These are phyloP conservation scores for Trametes cingulata DNA, from an alignment of 768 basidiomycete genomes.

Conservation along the genomic window DNA sequence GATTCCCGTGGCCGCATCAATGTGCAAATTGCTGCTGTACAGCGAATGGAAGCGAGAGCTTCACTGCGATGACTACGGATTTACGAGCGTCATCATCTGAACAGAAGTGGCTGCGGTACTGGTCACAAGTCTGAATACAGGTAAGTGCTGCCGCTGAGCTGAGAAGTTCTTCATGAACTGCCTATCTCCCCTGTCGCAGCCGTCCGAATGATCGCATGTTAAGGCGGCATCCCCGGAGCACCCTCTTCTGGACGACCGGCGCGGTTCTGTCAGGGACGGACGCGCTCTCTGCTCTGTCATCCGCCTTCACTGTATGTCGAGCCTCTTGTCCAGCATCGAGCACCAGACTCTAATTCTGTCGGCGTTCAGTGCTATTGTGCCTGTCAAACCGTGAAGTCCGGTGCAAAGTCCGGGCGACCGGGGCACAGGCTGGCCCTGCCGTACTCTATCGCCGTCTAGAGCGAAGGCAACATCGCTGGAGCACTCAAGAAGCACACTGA, in stretches of 20 bases:
- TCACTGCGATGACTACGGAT: background rate
- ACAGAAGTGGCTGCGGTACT: background rate
- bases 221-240: background rate
- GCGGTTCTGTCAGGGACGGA: constrained; percentile 7
- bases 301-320: background rate
- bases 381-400: background rate
- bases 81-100: background rate
- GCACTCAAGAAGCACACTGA: background rate
- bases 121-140: background rate
- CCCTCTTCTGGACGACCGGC: background rate
- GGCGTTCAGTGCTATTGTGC: background rate
- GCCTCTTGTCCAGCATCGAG: too few relatives aligned
- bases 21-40: background rate
- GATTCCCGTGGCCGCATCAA: background rate
- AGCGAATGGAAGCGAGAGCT: background rate
- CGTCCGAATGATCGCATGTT: background rate
- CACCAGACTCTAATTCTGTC: background rate
- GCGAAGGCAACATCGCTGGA: background rate
- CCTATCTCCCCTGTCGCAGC: background rate
- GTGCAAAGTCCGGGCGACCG: background rate
- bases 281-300: background rate
- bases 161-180: background rate
- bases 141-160: background rate
- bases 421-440: background rate
- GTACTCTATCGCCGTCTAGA: background rate